Base-by-base conservation (phyloP, 805 yeast genomes). In the Brettanomyces nanus region DNA sequence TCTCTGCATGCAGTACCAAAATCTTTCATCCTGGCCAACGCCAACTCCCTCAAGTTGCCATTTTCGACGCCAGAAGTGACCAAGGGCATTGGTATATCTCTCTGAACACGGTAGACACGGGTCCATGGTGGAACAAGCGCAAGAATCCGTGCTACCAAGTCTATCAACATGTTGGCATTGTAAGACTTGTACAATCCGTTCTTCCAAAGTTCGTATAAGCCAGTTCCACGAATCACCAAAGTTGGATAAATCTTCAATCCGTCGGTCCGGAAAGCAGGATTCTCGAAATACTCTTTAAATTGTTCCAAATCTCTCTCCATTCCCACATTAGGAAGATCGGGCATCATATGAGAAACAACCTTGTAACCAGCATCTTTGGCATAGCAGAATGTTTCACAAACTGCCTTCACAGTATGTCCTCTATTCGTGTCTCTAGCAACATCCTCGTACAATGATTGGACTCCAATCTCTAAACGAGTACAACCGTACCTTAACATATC, bases 91-190 rank as follows among this genome's bases (percentile, higher is more conserved):
- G 98, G 98, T 40, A 92, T 92, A 70, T 92, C 98, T 68, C 98
- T 75, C 65, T 92, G 98, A 18, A 92, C 98, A 61, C 98, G 80
- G 61, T 92, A 92, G 51, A 92, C 92, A 64, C 98, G 79, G 3
- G 98, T 92, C 98, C 98, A 92, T 3, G 98, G 98, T 19, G 98
- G 98, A 5, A 92, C 97, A 41, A 92, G 68, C 0, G 97, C 96
- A 68, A 92, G 66, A 38, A 92, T 90, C 53, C 97, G 75, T 0
- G 98, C 98, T 35, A 92, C 97, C 43, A 92, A 68, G 59, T 92
- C 98, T 35, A 92, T 84, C 50, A 92, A 68, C 6, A 90, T 95
- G 53, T 87, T 86, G 28, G 97, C 96, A 54, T 89, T 85, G 59
- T 92, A 92, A 2, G 96, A 86, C 62, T 84, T 83, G 65, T 92